These are phyloP conservation scores for Rhytidhysteron rufulum DNA, from an alignment of 2,329 filamentous ascomycete genomes.

Conservation along the genomic window DNA sequence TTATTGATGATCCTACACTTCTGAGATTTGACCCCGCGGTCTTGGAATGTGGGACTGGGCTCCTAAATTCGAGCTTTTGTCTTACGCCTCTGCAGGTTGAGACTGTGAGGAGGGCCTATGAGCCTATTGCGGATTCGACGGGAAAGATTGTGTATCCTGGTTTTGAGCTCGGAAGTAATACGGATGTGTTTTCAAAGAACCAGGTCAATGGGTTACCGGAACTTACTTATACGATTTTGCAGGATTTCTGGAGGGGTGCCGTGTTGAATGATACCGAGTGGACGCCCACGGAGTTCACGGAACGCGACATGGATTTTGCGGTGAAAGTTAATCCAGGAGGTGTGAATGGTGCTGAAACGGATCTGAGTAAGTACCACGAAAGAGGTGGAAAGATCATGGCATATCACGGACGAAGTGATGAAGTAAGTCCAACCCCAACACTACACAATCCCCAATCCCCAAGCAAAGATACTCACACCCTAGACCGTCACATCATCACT, in stretches of 20 bases:
- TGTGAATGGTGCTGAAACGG: conserved; percentile 34
- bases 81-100: conserved; percentile 40
- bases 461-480: too few relatives aligned
- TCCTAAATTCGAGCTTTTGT: conserved; percentile 31
- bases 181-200: conserved; percentile 39
- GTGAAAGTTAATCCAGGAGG: conserved; percentile 31
- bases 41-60: conserved; percentile 26
- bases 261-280: conserved; percentile 37
- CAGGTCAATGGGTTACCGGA: conserved; percentile 32
- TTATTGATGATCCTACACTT: conserved; percentile 42
- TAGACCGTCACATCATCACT: too few relatives aligned
- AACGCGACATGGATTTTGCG: conserved; percentile 23
- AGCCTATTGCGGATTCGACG: conserved; percentile 36
- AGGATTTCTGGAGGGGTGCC: conserved; percentile 44
- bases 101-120: conserved; percentile 42
- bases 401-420: conserved; percentile 43
- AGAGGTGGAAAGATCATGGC: conserved; percentile 43
- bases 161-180: too few relatives aligned
- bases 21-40: conserved; percentile 37
- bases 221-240: conserved; percentile 34
- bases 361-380: conserved; percentile 25
- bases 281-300: conserved; percentile 14
- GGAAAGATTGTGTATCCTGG: conserved; percentile 47
- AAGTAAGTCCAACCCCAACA: too few relatives aligned
- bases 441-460: too few relatives aligned